Evolutionary conservation across 305 asterid species (phyloP), one percentile per base, ranked within the genome.

Genomic region (Solanum hybrid): DNA sequence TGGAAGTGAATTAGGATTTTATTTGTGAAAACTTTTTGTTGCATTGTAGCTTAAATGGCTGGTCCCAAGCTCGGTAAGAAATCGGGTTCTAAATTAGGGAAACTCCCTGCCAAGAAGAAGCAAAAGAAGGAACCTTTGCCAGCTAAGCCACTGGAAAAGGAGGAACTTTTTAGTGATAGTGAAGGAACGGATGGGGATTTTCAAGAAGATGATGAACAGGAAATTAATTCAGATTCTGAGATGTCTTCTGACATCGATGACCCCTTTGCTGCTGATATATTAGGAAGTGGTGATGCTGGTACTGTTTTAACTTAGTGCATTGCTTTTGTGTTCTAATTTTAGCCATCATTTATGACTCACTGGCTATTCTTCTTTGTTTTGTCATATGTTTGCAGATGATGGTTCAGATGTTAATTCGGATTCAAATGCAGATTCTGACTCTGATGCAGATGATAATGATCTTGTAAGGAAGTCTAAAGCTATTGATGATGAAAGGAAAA

Each of bases 181-280:
- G 99, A 94, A 81, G 91, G 82, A 79, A 82, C 73, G 2, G 95
- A 89, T 73, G 96, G 89, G 61, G 92, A 91, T 85, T 92, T 91
- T 26, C 93, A 94, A 73, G 90, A 77, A 57, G 89, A 80, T 38
- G 37, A 79, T 61, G 91, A 94, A 79, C 91, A 72, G 79, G 93
- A 77, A 32, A 76, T 76, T 10, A 93, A 92, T 85, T 92, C 98
- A 34, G 95, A 93, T 75, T 95, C 96, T 61, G 98, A 94, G 4
- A 91, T 95, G 91, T 97, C 97, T 9, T 94, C 98, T 7, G 96
- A 91, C 26, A 96, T 93, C 22, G 98, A 97, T 89, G 98, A 96
- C 88, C 95, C 95, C 1, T 92, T 94, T 89, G 95, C 97, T 31
- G 90, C 89, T 68, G 96, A 96, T 89, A 93, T 96, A 91, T 94